These are phyloP conservation scores for Sphaceloma murrayae DNA, from an alignment of 2,329 filamentous ascomycete species.

Conservation along the genomic window DNA sequence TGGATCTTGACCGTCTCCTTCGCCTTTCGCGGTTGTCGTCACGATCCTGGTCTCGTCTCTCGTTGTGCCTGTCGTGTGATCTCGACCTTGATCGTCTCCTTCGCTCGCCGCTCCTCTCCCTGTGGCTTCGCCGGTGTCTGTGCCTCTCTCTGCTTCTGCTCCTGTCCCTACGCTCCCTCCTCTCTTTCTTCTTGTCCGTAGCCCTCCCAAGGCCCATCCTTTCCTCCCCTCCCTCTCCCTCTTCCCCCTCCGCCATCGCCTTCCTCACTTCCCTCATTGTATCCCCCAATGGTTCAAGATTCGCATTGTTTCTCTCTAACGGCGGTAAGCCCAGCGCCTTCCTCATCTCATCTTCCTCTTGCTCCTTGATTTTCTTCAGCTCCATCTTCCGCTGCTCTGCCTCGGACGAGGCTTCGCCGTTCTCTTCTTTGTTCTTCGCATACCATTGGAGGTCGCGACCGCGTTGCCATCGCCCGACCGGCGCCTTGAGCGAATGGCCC, in stretches of 20 bases:
- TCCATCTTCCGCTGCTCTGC: constrained; percentile 60
- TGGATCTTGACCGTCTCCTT: constrained; percentile 23
- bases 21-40: constrained; percentile 21
- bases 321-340: constrained; percentile 71
- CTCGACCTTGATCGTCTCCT: constrained; percentile 23
- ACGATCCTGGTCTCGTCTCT: neutral
- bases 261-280: constrained; percentile 43
- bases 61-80: constrained; percentile 17
- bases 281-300: constrained; percentile 38
- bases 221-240: constrained; percentile 31
- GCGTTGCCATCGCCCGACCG: constrained; percentile 86
- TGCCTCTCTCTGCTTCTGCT: constrained; percentile 18
- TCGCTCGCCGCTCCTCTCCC: constrained; percentile 19
- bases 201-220: constrained; percentile 25
- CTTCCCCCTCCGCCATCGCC: constrained; percentile 41
- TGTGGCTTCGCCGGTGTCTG: constrained; percentile 14
- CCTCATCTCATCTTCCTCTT: constrained; percentile 84
- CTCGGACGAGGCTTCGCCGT: constrained; percentile 39
- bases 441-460: constrained; percentile 61
- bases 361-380: constrained; percentile 58
- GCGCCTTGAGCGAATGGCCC: constrained; percentile 80
- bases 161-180: constrained; percentile 17
- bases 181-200: constrained; percentile 18
- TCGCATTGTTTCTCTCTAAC: constrained; percentile 56
- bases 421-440: constrained; percentile 46